These are phyloP conservation scores for Helotiales sp. DNA, from an alignment of 2,329 filamentous ascomycete genomes.

Conservation along the genomic window DNA sequence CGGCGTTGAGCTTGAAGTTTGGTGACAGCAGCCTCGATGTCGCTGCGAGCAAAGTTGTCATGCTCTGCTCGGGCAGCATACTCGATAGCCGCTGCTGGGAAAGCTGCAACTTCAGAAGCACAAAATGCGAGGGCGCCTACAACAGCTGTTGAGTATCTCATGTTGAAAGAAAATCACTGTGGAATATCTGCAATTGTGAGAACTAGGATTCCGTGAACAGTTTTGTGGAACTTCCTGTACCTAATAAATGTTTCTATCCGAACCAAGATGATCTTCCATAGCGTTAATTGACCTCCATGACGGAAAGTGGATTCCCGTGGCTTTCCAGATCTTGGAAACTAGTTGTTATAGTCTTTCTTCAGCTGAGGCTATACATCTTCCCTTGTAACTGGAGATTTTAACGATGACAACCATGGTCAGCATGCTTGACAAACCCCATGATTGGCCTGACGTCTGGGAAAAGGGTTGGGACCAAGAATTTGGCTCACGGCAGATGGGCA, in stretches of 20 bases:
- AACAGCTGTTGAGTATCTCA: constrained; percentile 25
- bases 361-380: background rate
- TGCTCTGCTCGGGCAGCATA: constrained; percentile 26
- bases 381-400: background rate
- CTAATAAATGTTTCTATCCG: background rate
- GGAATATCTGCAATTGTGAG: background rate
- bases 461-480: background rate
- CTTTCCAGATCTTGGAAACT: background rate
- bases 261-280: background rate
- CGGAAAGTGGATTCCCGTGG: background rate
- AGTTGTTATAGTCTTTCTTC: background rate
- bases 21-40: constrained; percentile 17
- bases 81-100: constrained; percentile 29
- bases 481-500: constrained; percentile 5
- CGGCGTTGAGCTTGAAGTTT: constrained; percentile 3
- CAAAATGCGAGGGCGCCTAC: constrained; percentile 21
- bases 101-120: constrained; percentile 26
- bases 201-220: background rate
- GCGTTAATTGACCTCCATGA: background rate
- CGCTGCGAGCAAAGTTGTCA: constrained; percentile 11
- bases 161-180: constrained; percentile 1
- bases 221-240: background rate
- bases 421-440: background rate
- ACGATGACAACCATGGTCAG: background rate
- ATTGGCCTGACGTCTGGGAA: background rate